phyloP scores from a whole-genome alignment of 2,329 filamentous ascomycete genomes.

The Chrysosphaeria jannelii region DNA sequence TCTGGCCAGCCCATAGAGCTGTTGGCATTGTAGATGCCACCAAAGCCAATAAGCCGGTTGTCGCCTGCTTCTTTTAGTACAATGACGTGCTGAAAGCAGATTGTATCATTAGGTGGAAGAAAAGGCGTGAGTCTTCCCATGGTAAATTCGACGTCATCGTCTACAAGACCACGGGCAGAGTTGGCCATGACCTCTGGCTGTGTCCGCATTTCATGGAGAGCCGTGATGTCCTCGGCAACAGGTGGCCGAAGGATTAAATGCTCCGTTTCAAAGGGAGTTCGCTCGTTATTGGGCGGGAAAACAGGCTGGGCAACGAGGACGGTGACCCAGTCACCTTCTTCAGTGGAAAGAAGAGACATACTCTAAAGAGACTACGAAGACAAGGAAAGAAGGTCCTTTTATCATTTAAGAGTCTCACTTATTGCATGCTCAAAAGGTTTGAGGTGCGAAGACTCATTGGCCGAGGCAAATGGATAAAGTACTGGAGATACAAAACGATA shows the following conservation, averaged over 20 bases:
- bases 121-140: constrained; percentile 11
- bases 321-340: constrained; percentile 17
- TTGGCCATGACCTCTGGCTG: constrained; percentile 32
- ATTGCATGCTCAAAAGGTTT: constrained; percentile 1
- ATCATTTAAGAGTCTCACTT: no score
- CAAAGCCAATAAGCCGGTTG: constrained; percentile 14
- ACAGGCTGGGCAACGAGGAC: constrained; percentile 19
- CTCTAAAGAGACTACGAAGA: neutral
- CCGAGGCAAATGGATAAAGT: no score
- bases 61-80: constrained; percentile 13
- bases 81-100: constrained; percentile 26
- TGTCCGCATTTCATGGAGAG: constrained; percentile 19
- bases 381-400: no score
- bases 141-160: constrained; percentile 16
- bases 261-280: constrained; percentile 15
- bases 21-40: constrained; percentile 12
- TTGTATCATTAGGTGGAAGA: constrained; percentile 17
- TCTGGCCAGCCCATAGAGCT: constrained; percentile 21
- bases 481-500: no score
- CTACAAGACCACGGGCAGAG: constrained; percentile 14
- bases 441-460: no score
- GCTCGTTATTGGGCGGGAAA: constrained; percentile 11
- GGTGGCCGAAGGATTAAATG: constrained; percentile 24
- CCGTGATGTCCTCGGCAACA: constrained; percentile 16
- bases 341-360: no score